Base-by-base conservation (phyloP, 257 asterid species). In the Solanum appendiculatum region DNA sequence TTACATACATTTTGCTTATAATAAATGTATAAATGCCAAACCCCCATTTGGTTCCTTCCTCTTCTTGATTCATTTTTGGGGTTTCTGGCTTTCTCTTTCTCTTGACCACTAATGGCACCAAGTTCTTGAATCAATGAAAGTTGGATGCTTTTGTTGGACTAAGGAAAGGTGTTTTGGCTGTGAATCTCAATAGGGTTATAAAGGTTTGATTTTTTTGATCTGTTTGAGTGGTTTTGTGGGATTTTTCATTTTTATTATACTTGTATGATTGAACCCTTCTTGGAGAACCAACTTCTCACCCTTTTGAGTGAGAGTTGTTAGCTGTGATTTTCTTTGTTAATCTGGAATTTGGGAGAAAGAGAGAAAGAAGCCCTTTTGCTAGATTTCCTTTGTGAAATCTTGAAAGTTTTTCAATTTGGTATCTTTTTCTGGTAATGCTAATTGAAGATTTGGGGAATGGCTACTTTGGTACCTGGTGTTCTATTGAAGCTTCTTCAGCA, bases 401-500 rank as follows among this genome's bases (percentile, higher is more conserved):
- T 80, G 13, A 27, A 63, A 56, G 25, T 39, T 29, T n/a, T 75
- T 83, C 12, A 46, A 39, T 51, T 23, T 85, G 82, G 78, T 85
- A 72, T 86, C 88, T 72, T 88, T 86, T 63, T 86, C 91, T 14
- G 87, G 93, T 92, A 89, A 91, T 91, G 92, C 93, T 83, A 36
- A 85, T 87, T 88, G 88, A 69, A 77, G 88, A 25, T 85, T 6
- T 5, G 87, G 63, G 89, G 86, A 89, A 97, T 97, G 99, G 99
- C 99, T 73, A 86, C 94, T 91, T 90, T 97, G 88, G 95, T 95
- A n/a, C 96, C 98, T 11, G 99, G 99, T 63, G 99, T 97, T 84
- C 86, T 97, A 83, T 88, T 97, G 89, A 97, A 97, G 93, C 94
- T 97, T 74, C 95, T 97, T 87, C 99, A 97, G 94, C 99, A 97